A percentile compares a stretch with the other conserved stretches of the same genome.
Conservation (phyloP, 805 yeast genomes). For the Wickerhamomyces strasburgensis region DNA sequence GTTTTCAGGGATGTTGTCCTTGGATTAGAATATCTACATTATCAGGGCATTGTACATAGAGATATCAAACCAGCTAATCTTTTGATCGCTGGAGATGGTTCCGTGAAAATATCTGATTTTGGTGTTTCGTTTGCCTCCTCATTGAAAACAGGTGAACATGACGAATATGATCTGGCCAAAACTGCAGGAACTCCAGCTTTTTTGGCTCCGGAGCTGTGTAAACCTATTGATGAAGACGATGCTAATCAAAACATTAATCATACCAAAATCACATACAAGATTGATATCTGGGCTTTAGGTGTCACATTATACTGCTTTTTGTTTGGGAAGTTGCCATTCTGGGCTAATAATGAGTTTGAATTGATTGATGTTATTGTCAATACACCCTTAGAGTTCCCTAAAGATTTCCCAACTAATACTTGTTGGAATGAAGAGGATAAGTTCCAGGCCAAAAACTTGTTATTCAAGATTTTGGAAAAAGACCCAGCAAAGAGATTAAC, state of each 20-base stretch:
- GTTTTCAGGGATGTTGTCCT: conserved; percentile 78
- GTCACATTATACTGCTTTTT: conserved; percentile 83
- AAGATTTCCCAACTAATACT: conserved; percentile 39
- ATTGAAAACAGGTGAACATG: conserved; percentile 38
- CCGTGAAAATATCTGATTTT: conserved; percentile 92
- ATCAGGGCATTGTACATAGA: conserved; percentile 87
- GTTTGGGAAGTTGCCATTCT: conserved; percentile 86
- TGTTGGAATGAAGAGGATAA: conserved; percentile 35
- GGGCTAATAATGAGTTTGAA: conserved; percentile 81
- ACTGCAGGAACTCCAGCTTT: conserved; percentile 98
- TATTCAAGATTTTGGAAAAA: conserved; percentile 59
- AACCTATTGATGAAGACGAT: conserved; percentile 34
- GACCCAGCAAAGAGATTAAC: conserved; percentile 65
- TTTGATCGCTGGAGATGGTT: conserved; percentile 60
- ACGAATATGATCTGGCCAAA: conserved; percentile 82
- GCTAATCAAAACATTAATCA: conserved; percentile 15
- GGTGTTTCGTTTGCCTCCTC: conserved; percentile 81
- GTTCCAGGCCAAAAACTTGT: conserved; percentile 46
- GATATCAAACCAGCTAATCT: conserved; percentile 95
- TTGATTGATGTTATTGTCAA: conserved; percentile 77
- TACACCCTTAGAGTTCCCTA: conserved; percentile 55
- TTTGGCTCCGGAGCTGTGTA: conserved; percentile 89
- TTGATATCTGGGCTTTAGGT: conserved; percentile 98
- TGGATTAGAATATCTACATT: conserved; percentile 87
- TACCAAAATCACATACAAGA: conserved; percentile 67